Evolutionary conservation across 2,329 filamentous ascomycete species (phyloP).

Genomic region (Phialophora macrospora): DNA sequence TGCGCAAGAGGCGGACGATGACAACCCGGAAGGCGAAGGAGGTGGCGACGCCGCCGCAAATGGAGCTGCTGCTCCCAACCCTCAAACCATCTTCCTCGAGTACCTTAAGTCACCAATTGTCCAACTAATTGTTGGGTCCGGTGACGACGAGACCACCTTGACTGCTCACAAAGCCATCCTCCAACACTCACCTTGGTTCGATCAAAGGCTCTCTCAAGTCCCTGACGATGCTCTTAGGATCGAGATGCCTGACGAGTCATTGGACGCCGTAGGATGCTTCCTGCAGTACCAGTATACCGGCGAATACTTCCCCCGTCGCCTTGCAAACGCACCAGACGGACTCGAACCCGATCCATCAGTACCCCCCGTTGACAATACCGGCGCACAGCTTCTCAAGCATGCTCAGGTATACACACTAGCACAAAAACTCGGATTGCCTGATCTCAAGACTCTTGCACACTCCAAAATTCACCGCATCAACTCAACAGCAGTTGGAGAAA

Average conservation of each 20-base stretch:
- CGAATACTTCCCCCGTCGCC: conserved; percentile 76
- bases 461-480: conserved; percentile 92
- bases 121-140: conserved; percentile 67
- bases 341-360: conserved; percentile 71
- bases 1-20: conserved; percentile 36
- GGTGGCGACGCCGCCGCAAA: conserved; percentile 34
- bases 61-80: conserved; percentile 37
- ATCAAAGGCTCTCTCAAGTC: conserved; percentile 16
- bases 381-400: conserved; percentile 82
- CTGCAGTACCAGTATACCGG: conserved; percentile 83
- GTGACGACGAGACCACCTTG: conserved; percentile 65
- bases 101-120: conserved; percentile 73
- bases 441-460: conserved; percentile 76
- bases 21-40: conserved; percentile 30
- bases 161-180: conserved; percentile 82
- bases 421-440: conserved; percentile 71
- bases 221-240: conserved; percentile 50
- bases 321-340: conserved; percentile 65
- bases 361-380: conserved; percentile 73
- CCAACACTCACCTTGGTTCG: conserved; percentile 73
- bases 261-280: conserved; percentile 77
- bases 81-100: conserved; percentile 39
- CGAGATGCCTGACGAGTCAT: conserved; percentile 68
- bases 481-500: conserved; percentile 85
- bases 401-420: conserved; percentile 88